Base-by-base conservation (phyloP, 1,284 basidiomycete species). In the Bjerkandera adusta region DNA sequence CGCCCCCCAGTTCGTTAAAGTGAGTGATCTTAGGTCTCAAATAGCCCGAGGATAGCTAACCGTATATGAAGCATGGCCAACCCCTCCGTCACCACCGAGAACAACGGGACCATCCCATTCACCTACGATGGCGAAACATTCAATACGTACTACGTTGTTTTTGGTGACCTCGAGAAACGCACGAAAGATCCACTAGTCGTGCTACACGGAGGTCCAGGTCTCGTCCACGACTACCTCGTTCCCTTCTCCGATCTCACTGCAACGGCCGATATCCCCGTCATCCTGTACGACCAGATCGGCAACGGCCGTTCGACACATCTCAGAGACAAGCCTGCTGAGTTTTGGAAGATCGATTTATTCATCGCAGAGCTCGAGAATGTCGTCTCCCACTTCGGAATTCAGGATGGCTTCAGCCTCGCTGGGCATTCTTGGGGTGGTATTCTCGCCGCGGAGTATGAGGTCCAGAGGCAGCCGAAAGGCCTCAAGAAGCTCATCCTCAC, bases 341-440 rank as follows among this genome's bases (percentile, higher is more conserved):
- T 68, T 55, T 68, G 62, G 64, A 62, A 55, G 1, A 49, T 58
- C 36, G 55, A 60, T 13, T 56, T 68, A 35, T 67, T 65, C 57
- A 34, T 64, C 41, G 57, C 55, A 49, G 64, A 67, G 53, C 60
- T 68, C 18, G 53, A 56, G 30, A 65, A 63, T 41, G 39, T 67
- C 8, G 33, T 66, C 32, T 22, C 35, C 11, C 49, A 60, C 40
- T 48, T 66, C 33, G 49, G 42, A 13, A 51, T 68, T 34, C 33
- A 48, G 22, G 55, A 57, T 41, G 36, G 48, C 12, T 67, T 56
- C 45, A 52, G 54, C 43, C 40, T 66, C 13, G 36, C 57, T 16
- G 63, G 64, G 1, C 64, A 68, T 41, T 65, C 62, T 15, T 67
- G 66, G 66, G 64, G 65, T 20, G 64, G 59, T 10, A 57, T 64